Evolutionary conservation across 2,329 filamentous ascomycete species (phyloP).

Genomic region (Coniochaeta sp.): DNA sequence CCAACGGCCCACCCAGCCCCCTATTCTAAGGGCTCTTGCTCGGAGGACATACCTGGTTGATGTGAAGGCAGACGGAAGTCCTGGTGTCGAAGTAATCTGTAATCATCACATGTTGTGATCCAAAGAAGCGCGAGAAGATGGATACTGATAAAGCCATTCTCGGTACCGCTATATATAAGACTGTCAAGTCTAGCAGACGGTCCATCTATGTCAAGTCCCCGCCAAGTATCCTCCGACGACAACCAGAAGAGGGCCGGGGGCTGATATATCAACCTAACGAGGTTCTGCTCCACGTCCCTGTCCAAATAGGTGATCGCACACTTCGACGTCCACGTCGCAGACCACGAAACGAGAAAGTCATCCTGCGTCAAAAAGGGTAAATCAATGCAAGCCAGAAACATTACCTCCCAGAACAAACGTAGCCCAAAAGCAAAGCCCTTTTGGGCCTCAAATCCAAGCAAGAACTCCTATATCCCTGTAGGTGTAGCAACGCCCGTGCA

Average conservation of each 20-base stretch:
- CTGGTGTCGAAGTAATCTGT: not conserved
- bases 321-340: not conserved
- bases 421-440: not conserved
- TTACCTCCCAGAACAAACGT: not conserved
- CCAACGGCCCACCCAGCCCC: not conserved
- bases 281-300: not conserved
- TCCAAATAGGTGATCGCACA: not conserved
- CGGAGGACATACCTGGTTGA: not conserved
- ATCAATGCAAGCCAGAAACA: not conserved
- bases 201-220: not conserved
- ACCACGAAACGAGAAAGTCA: not conserved
- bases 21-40: not conserved
- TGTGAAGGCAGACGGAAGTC: not conserved
- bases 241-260: not conserved
- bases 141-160: slow-evolving; percentile 1
- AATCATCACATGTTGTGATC: not conserved
- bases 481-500: not conserved
- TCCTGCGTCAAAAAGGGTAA: not conserved
- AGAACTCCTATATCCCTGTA: not conserved
- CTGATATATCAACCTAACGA: not conserved
- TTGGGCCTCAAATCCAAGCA: not conserved
- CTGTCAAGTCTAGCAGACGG: not conserved
- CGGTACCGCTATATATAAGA: not conserved
- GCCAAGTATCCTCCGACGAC: not conserved
- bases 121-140: not conserved